Conservation (phyloP, 805 yeast genomes). For the Isabelozyma heimii region DNA sequence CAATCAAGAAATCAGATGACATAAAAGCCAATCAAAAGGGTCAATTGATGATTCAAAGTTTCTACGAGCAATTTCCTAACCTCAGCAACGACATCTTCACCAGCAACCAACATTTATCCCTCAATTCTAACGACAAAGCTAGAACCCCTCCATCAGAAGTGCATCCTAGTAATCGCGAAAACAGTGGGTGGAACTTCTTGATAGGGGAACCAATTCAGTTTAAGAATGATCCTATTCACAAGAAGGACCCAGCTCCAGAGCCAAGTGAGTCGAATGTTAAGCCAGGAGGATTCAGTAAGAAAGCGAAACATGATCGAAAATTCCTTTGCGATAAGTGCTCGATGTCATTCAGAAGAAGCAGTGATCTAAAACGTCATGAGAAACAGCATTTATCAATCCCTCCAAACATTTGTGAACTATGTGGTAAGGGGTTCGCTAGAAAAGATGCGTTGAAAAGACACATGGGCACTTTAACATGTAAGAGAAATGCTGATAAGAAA, state of each 20-base stretch:
- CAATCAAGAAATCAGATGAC: conserved; percentile 31
- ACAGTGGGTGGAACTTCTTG: conserved; percentile 33
- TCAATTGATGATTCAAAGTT: conserved; percentile 40
- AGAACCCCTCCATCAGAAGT: conserved; percentile 1
- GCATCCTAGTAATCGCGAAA: conserved; percentile 9
- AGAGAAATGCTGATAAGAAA: conserved; percentile 60
- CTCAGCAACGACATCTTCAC: conserved; percentile 39
- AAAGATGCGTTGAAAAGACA: conserved; percentile 81
- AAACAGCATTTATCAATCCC: conserved; percentile 70
- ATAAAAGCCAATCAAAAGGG: conserved; percentile 38
- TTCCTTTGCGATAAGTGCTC: conserved; percentile 60
- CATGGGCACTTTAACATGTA: conserved; percentile 70
- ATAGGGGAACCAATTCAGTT: conserved; percentile 16
- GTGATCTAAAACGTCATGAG: conserved; percentile 72
- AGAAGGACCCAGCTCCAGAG: background rate
- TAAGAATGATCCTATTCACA: background rate
- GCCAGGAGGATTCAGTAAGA: conserved; percentile 2
- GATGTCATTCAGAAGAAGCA: conserved; percentile 62
- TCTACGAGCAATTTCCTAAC: conserved; percentile 42
- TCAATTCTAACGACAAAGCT: background rate
- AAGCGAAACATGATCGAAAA: conserved; percentile 24
- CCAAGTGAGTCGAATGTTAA: background rate
- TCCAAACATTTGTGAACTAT: conserved; percentile 70
- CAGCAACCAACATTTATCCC: conserved; percentile 3
- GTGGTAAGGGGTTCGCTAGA: conserved; percentile 83